A percentile compares a stretch with the other conserved stretches of the same genome.
phyloP scores from a whole-genome alignment of 83 land plant genomes.

The Thuja plicata region DNA sequence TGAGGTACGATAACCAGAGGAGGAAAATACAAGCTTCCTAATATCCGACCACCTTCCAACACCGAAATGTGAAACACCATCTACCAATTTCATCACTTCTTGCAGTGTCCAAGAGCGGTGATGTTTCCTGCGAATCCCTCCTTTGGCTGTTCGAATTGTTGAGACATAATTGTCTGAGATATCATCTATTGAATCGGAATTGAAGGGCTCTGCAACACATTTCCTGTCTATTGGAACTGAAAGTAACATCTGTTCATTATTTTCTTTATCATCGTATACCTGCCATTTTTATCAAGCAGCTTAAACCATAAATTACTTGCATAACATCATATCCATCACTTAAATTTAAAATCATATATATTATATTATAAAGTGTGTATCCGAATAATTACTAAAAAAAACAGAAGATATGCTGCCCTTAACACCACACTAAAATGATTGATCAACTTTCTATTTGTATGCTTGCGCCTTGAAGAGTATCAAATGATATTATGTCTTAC shows the following conservation, averaged over 20 bases:
- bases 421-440: background rate
- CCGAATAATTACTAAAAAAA: background rate
- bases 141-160: slow-evolving; percentile 37
- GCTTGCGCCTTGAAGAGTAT: slow-evolving; percentile 4
- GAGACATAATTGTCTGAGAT: slow-evolving; percentile 25
- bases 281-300: slow-evolving; percentile 7
- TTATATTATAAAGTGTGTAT: background rate
- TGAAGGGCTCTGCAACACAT: background rate
- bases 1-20: slow-evolving; percentile 75
- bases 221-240: slow-evolving; percentile 3
- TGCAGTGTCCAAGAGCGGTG: slow-evolving; percentile 83
- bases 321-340: slow-evolving; percentile 2
- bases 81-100: slow-evolving; percentile 85
- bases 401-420: background rate
- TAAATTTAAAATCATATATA: background rate
- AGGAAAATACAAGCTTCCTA: slow-evolving; percentile 67
- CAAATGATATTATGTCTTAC: slow-evolving; percentile 4
- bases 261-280: slow-evolving; percentile 27
- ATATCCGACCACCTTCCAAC: slow-evolving; percentile 95
- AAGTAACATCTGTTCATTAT: slow-evolving; percentile 2
- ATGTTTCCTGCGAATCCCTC: slow-evolving; percentile 65
- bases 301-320: background rate
- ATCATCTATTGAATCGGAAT: slow-evolving; percentile 30
- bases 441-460: background rate
- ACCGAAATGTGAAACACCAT: slow-evolving; percentile 88